Evolutionary conservation across 2,329 filamentous ascomycete genomes (phyloP).

Genomic region (Penicillium sp.): DNA sequence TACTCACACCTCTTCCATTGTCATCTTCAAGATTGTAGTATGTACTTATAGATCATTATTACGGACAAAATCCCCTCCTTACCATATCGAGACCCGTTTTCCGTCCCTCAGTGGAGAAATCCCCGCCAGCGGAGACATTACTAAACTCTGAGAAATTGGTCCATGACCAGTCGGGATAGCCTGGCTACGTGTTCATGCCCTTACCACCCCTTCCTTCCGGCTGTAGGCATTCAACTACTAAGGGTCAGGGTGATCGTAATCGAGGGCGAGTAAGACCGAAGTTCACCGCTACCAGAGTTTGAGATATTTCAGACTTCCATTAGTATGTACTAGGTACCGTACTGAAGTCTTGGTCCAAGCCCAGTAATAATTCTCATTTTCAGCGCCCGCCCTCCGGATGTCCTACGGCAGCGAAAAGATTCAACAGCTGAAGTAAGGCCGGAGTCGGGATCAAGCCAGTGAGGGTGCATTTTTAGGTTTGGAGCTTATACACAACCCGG

Average conservation of each 20-base stretch:
- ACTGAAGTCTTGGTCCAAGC: too few species aligned
- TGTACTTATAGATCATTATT: neutral
- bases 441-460: slow-evolving; percentile 4
- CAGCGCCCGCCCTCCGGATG: neutral
- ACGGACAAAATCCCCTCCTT: neutral
- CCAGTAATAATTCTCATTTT: too few species aligned
- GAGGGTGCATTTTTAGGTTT: neutral
- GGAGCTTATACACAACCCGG: slow-evolving; percentile 1
- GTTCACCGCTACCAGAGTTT: too few species aligned
- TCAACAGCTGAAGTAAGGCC: slow-evolving; percentile 9
- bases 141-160: slow-evolving; percentile 1
- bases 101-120: neutral
- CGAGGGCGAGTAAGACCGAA: too few species aligned
- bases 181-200: neutral
- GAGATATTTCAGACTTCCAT: too few species aligned
- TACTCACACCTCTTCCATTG: neutral
- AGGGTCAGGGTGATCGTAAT: too few species aligned
- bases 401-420: neutral
- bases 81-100: neutral
- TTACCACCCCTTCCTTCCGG: neutral
- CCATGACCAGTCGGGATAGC: neutral
- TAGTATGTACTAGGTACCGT: too few species aligned
- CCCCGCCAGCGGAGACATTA: neutral
- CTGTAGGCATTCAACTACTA: too few species aligned
- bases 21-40: neutral